A percentile compares a stretch with the other conserved stretches of the same genome.
Conservation (phyloP, 2,329 filamentous ascomycete species). For the Fusarium sp. region DNA sequence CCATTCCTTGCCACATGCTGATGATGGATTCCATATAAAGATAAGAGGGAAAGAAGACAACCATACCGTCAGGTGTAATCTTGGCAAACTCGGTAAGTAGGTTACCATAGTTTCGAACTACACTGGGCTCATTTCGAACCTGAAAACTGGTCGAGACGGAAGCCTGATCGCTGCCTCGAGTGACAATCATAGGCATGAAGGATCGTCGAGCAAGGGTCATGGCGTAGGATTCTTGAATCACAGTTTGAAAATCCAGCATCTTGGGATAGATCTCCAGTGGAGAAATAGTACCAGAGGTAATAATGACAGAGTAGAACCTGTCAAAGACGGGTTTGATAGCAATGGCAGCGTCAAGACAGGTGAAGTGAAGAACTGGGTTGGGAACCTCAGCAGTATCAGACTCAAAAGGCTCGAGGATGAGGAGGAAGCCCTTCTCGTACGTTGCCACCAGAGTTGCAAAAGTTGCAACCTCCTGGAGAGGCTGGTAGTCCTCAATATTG, state of each 20-base stretch:
- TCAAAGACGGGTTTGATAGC: slow-evolving; percentile 98
- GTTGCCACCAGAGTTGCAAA: slow-evolving; percentile 97
- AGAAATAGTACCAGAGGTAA: slow-evolving; percentile 97
- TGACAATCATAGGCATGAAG: slow-evolving; percentile 99
- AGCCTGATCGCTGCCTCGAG: slow-evolving; percentile 92
- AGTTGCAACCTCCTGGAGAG: slow-evolving; percentile 95
- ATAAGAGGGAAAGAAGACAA: slow-evolving; percentile 99
- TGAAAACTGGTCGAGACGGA: slow-evolving; percentile 94
- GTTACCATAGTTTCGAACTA: slow-evolving; percentile 97
- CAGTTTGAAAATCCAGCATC: slow-evolving; percentile 93
- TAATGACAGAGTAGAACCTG: slow-evolving; percentile 96
- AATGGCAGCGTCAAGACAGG: slow-evolving; percentile 95
- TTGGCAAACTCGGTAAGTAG: slow-evolving; percentile 95
- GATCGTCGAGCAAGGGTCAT: slow-evolving; percentile 95
- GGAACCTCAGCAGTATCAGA: slow-evolving; percentile 95
- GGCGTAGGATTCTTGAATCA: slow-evolving; percentile 95
- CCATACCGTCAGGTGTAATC: slow-evolving; percentile 94
- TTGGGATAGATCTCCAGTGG: slow-evolving; percentile 99
- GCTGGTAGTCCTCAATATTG: slow-evolving; percentile 98
- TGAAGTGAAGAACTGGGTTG: slow-evolving; percentile 97
- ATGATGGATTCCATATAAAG: slow-evolving; percentile 99
- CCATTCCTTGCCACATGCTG: slow-evolving; percentile 99
- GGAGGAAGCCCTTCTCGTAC: slow-evolving; percentile 94
- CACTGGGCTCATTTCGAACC: slow-evolving; percentile 93
- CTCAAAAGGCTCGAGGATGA: slow-evolving; percentile 98